Base-by-base conservation (phyloP, 176 grass and related monocot genomes). In the Themeda triandra region DNA sequence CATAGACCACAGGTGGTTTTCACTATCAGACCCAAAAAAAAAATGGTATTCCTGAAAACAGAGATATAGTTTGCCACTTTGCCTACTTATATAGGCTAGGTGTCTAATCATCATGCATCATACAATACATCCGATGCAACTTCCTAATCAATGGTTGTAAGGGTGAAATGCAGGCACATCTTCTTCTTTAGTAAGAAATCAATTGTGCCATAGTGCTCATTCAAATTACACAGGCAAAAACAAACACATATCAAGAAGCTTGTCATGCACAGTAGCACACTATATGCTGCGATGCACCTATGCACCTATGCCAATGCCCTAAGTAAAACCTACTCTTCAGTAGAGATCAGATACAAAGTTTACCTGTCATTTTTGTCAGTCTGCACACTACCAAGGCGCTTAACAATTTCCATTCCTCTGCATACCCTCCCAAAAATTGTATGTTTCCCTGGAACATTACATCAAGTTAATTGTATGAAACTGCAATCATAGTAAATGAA, bases 341-440 rank as follows among this genome's bases (percentile, higher is more conserved):
- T n/a, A 87, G 32, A 79, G 75, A 72, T 69, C 4, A 48, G 45
- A 10, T 10, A 23, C 4, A 32, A 82, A 82, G 33, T 64, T 44
- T 78, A 95, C 93, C 93, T 88, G 56, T 98, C 91, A 62, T 87
- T 95, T 84, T 98, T 95, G 83, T 98, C 91, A 39, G 96, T 95
- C 85, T 98, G 96, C 70, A 98, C 81, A 82, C 96, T 98, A 68
- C 93, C 91, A 83, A 98, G 96, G 49, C 93, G 87, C 81, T 98
- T 98, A 56, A 95, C 73, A 54, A 98, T 93, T 80, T 95, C 96
- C 86, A 98, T 98, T 80, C 91, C 96, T 71, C 74, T 89, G 86
- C 89, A 92, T 32, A 98, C 86, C 90, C 96, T 92, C 53, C 96
- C 93, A 60, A 98, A 98, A 78, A 98, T 94, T 63, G 93, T 95